These are phyloP conservation scores for Fusarium sp. DNA, from an alignment of 2,329 filamentous ascomycete species.

Conservation along the genomic window DNA sequence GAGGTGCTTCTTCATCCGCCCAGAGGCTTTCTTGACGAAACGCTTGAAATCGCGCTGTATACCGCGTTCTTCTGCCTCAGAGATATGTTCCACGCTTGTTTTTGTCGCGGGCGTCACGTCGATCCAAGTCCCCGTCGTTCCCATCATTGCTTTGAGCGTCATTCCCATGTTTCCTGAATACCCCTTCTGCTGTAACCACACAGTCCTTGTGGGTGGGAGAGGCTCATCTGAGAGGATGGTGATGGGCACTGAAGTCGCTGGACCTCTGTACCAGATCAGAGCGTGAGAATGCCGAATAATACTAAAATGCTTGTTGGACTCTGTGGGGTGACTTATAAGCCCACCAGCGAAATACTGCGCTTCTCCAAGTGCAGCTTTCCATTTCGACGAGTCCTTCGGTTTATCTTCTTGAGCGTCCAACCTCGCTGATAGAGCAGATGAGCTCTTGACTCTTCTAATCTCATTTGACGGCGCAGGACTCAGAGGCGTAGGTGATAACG, in stretches of 20 bases:
- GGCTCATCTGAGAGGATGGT: constrained; percentile 70
- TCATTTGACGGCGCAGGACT: constrained; percentile 28
- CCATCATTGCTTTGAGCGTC: constrained; percentile 69
- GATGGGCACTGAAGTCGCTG: constrained; percentile 69
- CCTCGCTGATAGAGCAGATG: constrained; percentile 41
- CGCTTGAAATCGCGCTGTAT: constrained; percentile 74
- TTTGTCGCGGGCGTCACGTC: constrained; percentile 70
- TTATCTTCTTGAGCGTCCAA: constrained; percentile 11
- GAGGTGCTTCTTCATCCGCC: constrained; percentile 57
- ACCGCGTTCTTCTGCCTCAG: constrained; percentile 67
- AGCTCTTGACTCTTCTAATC: constrained; percentile 47
- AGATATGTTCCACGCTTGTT: constrained; percentile 58
- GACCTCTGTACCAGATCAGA: constrained; percentile 72
- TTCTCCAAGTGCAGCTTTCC: constrained; percentile 63
- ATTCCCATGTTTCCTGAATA: constrained; percentile 76
- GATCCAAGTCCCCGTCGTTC: constrained; percentile 69
- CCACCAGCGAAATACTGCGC: constrained; percentile 73
- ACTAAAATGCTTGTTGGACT: constrained; percentile 72
- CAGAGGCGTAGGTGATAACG: not conserved
- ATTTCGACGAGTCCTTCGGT: constrained; percentile 44
- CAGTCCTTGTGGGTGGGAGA: constrained; percentile 64
- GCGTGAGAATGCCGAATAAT: constrained; percentile 73
- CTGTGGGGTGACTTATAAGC: constrained; percentile 68
- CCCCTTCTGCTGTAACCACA: constrained; percentile 76
- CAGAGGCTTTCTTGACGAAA: constrained; percentile 66